Evolutionary conservation across 805 yeast species (phyloP).

Genomic region (Pichia deserticola): DNA sequence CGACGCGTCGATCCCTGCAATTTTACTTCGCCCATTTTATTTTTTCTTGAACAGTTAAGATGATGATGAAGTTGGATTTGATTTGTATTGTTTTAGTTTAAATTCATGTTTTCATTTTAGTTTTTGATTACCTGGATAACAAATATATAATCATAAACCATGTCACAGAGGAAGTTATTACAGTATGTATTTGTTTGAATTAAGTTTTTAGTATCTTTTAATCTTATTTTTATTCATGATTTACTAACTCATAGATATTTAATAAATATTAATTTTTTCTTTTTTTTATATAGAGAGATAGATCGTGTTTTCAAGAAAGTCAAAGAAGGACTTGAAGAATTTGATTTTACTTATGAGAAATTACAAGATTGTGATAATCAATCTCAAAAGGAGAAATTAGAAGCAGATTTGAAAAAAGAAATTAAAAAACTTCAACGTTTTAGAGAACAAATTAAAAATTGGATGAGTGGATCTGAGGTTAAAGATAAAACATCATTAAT

Average conservation of each 20-base stretch:
- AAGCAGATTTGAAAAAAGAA: constrained; percentile 86
- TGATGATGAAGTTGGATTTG: no score
- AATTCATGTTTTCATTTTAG: no score
- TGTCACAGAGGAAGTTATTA: constrained; percentile 45
- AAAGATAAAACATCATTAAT: constrained; percentile 78
- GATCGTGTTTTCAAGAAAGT: constrained; percentile 91
- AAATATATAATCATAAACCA: constrained; percentile 7
- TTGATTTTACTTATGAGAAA: constrained; percentile 82
- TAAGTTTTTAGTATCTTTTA: no score
- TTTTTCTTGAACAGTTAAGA: no score
- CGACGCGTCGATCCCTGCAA: no score
- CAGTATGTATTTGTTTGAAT: constrained; percentile 30
- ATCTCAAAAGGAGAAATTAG: constrained; percentile 89
- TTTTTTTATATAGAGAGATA: constrained; percentile 48
- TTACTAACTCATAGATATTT: no score
- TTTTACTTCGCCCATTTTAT: no score
- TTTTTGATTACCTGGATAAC: no score
- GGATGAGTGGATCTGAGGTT: constrained; percentile 88
- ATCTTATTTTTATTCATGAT: no score
- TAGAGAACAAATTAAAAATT: constrained; percentile 90
- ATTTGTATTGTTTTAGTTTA: no score
- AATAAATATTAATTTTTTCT: not conserved
- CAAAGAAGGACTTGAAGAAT: constrained; percentile 80
- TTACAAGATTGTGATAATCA: constrained; percentile 72
- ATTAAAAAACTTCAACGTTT: constrained; percentile 89